These are phyloP conservation scores for Allomyces javanicus DNA, from an alignment of 192 early-diverging fungal species.

Conservation along the genomic window DNA sequence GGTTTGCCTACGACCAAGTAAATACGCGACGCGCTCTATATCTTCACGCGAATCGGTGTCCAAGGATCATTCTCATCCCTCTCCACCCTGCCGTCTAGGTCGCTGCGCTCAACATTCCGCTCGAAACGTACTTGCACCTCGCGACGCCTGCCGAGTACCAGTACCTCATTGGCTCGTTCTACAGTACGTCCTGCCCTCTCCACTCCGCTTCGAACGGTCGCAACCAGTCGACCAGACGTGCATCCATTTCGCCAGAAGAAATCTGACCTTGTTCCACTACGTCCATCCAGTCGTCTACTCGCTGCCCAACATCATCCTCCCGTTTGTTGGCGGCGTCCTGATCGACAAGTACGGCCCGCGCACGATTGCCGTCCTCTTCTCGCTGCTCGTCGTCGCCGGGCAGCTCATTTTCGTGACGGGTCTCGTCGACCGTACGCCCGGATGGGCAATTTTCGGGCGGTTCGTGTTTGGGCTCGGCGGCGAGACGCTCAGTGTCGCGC, in stretches of 20 bases:
- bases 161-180: neutral
- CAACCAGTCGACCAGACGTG: too few relatives aligned
- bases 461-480: slow-evolving; percentile 36
- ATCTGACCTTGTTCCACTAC: neutral
- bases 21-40: too few relatives aligned
- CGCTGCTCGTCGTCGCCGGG: slow-evolving; percentile 13
- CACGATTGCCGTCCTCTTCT: slow-evolving; percentile 16
- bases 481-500: slow-evolving; percentile 24
- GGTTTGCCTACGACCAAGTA: too few relatives aligned
- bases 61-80: too few relatives aligned
- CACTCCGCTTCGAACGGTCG: too few relatives aligned
- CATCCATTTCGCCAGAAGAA: neutral
- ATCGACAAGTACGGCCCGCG: slow-evolving; percentile 22
- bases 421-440: slow-evolving; percentile 6
- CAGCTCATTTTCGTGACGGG: slow-evolving; percentile 29
- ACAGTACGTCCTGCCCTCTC: too few relatives aligned
- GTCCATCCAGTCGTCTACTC: slow-evolving; percentile 18
- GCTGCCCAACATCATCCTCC: slow-evolving; percentile 39
- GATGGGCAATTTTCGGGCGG: slow-evolving; percentile 15
- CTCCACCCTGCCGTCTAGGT: neutral
- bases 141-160: neutral
- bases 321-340: slow-evolving; percentile 29
- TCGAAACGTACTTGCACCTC: neutral
- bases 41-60: too few relatives aligned
- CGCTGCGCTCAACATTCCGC: neutral